Percentiles rank a stretch among this genome's conserved stretches.
Evolutionary conservation across 148 eudicot species (phyloP).

Genomic region (Arbutus unedo): DNA sequence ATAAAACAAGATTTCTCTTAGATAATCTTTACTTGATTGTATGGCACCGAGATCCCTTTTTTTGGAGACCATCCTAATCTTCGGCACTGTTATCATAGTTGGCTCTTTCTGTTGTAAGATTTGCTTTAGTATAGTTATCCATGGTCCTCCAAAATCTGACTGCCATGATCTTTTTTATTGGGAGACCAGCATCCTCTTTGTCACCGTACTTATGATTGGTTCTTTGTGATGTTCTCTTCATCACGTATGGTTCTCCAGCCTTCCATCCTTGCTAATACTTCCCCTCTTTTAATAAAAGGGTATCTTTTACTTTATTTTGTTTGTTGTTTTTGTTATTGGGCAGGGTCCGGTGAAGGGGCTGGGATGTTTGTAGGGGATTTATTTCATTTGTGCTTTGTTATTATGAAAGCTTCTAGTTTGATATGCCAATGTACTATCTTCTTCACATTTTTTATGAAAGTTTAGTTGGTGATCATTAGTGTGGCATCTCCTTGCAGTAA

Average conservation of each 20-base stretch:
- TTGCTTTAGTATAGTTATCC: background rate
- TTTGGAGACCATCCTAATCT: slow-evolving; percentile 2
- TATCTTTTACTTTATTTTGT: background rate
- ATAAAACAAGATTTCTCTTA: background rate
- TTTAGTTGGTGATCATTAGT: background rate
- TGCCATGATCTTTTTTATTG: background rate
- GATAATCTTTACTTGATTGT: background rate
- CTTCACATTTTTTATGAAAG: background rate
- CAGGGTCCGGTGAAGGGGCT: background rate
- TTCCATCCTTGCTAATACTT: background rate
- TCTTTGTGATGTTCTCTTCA: background rate
- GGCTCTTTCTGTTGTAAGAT: background rate
- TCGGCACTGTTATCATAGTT: background rate
- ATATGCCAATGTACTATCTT: background rate
- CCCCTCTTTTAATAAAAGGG: background rate
- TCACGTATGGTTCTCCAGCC: background rate
- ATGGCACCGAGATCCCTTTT: background rate
- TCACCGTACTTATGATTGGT: background rate
- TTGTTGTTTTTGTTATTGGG: background rate
- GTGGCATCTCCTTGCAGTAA: slow-evolving; percentile 28
- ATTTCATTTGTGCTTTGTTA: background rate
- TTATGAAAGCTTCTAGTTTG: background rate
- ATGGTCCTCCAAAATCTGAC: background rate
- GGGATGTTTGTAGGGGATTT: background rate
- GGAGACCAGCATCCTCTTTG: background rate